Conservation (phyloP, 257 asterid species). For the Asclepias syriaca region DNA sequence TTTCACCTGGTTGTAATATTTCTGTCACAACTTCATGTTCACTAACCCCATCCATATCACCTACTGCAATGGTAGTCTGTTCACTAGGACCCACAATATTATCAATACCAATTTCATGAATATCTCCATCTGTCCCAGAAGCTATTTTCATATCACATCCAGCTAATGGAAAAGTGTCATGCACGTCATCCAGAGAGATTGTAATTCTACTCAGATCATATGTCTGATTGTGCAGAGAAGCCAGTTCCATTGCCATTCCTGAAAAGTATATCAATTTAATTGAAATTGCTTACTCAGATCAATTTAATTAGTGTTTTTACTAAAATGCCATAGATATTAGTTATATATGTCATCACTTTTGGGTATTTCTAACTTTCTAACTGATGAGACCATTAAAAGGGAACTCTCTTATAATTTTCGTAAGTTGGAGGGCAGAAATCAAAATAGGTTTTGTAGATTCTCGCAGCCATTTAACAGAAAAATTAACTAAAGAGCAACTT, state of each 20-base stretch:
- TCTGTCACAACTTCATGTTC: slow-evolving; percentile 29
- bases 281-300: slow-evolving; percentile 9
- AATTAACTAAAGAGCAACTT: too few relatives aligned
- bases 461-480: too few relatives aligned
- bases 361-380: too few relatives aligned
- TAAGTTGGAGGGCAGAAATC: too few relatives aligned
- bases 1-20: slow-evolving; percentile 22
- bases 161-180: slow-evolving; percentile 27
- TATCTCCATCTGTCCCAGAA: slow-evolving; percentile 35
- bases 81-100: slow-evolving; percentile 19
- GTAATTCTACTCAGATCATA: slow-evolving; percentile 53
- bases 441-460: too few relatives aligned
- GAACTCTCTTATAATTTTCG: too few relatives aligned
- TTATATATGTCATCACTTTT: too few relatives aligned
- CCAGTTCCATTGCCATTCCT: slow-evolving; percentile 62
- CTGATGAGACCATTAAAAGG: too few relatives aligned
- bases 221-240: slow-evolving; percentile 48
- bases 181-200: slow-evolving; percentile 36
- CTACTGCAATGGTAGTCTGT: slow-evolving; percentile 18
- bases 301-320: slow-evolving; percentile 9
- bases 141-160: slow-evolving; percentile 24
- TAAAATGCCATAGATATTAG: too few relatives aligned
- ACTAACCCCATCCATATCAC: slow-evolving; percentile 20
- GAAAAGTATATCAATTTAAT: slow-evolving; percentile 22
- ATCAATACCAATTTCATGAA: slow-evolving; percentile 17